Base-by-base conservation (phyloP, 192 early-diverging fungal genomes). In the Coemansia sp. region DNA sequence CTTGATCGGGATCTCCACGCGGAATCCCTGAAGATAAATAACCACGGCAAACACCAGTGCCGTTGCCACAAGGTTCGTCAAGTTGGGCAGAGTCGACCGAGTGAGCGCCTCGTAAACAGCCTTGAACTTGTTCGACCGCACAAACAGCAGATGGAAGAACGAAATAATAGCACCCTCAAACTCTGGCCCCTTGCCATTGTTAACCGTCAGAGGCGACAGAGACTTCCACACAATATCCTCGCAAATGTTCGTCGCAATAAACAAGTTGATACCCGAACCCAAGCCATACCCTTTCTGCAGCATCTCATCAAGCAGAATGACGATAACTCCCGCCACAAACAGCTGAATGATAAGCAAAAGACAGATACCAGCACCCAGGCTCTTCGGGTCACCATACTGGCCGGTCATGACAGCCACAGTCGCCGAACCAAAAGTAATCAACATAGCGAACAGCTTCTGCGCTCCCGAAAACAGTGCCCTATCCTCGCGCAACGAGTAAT, bases 191-290 rank as follows among this genome's bases (percentile, higher is more conserved):
- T 92, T 90, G 69, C 97, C 98, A 64, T 93, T 94, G 86, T 98
- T 98, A 85, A 94, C 91, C 29, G 97, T 99, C 69, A 94, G 96
- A 48, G 98, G 98, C 69, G 90, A 92, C 71, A 99, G 89, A 11
- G 98, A 97, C 85, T 97, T 95, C 98, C 98, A 99, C 80, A 99
- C 88, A 72, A 99, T 98, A 70, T 90, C 96, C 84, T 99, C 98
- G 84, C 98, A 99, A 77, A 99, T 96, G 80, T 99, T 99, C 71
- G 98, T 99, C 51, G 98, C 97, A 84, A 99, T 99, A 78, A 99
- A 99, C 74, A 99, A 87, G 58, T 93, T 94, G 79, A 99, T 98
- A 66, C 98, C 98, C 34, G 98, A 99, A 34, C 98, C 98, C 55
- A 99, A 88, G 77, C 98, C 98, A 74, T 99, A 99, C 6, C 98